Conservation (phyloP, 495 filamentous ascomycete genomes). For the Talaromyces borbonicus region DNA sequence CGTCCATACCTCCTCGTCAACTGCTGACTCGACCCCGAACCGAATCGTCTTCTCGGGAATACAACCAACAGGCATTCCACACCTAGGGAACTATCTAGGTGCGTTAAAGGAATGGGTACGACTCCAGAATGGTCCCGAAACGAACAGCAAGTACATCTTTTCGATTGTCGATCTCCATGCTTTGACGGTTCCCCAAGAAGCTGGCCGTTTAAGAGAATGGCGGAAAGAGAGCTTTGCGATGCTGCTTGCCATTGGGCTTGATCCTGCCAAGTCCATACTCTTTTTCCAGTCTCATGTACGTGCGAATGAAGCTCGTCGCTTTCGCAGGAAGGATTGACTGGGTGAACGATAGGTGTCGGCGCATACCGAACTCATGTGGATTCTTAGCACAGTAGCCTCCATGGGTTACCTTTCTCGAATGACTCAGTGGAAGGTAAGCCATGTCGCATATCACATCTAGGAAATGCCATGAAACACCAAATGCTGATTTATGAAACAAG, state of each 20-base stretch:
- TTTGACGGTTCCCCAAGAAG: conserved; percentile 65
- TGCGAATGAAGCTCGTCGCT: background rate
- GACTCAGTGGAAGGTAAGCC: conserved; percentile 92
- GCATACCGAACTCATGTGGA: conserved; percentile 92
- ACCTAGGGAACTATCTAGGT: conserved; percentile 92
- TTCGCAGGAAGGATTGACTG: background rate
- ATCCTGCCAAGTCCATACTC: conserved; percentile 63
- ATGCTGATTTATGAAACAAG: conserved; percentile 24
- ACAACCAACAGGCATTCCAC: conserved; percentile 91
- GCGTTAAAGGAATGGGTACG: conserved; percentile 80
- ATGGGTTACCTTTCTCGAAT: conserved; percentile 86
- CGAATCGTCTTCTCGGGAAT: conserved; percentile 79
- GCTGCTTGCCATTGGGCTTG: conserved; percentile 73
- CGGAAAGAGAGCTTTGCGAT: conserved; percentile 68
- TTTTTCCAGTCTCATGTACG: conserved; percentile 72
- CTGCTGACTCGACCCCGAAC: conserved; percentile 6
- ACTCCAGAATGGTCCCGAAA: conserved; percentile 53
- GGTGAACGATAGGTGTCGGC: conserved; percentile 48
- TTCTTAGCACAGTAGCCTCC: conserved; percentile 77
- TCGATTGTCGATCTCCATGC: conserved; percentile 90
- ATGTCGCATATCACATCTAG: background rate
- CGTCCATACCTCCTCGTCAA: background rate
- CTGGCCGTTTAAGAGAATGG: conserved; percentile 44
- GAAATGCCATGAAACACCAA: no score
- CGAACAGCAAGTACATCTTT: conserved; percentile 57